Evolutionary conservation across 192 early-diverging fungal species (phyloP).

Genomic region (Endogone sp.): DNA sequence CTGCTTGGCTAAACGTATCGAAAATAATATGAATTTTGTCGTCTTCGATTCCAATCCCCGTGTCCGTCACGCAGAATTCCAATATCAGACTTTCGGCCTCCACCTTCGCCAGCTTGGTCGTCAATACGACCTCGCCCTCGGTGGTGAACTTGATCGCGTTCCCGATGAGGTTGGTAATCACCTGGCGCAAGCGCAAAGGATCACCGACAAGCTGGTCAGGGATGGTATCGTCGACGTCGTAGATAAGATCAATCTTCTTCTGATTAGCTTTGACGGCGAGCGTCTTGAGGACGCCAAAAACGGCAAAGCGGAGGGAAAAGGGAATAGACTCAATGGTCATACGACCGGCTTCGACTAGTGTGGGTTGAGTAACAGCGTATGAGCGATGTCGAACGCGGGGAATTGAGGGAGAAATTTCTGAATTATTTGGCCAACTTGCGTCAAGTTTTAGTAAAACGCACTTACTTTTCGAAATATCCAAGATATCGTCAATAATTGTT

Average conservation of each 20-base stretch:
- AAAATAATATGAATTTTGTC: constrained; percentile 76
- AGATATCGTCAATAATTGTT: constrained; percentile 78
- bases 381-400: neutral
- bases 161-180: constrained; percentile 78
- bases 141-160: constrained; percentile 88
- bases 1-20: constrained; percentile 80
- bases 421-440: too few species aligned
- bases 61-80: constrained; percentile 70
- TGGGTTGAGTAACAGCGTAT: neutral
- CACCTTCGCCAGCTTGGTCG: constrained; percentile 35
- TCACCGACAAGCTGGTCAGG: constrained; percentile 73
- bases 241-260: constrained; percentile 67
- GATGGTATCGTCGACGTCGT: constrained; percentile 63
- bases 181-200: constrained; percentile 68
- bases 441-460: too few species aligned
- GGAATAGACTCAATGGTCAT: constrained; percentile 75
- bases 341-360: constrained; percentile 71
- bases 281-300: constrained; percentile 67
- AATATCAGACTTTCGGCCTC: constrained; percentile 46
- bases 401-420: too few species aligned
- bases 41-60: constrained; percentile 80
- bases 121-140: constrained; percentile 61
- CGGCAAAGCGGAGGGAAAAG: constrained; percentile 54
- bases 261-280: constrained; percentile 69
- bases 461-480: constrained; percentile 76